Percentiles rank a stretch among this genome's conserved stretches.
These are phyloP conservation scores for Candida arabinofermentans DNA, from an alignment of 805 yeast species.

Conservation along the genomic window DNA sequence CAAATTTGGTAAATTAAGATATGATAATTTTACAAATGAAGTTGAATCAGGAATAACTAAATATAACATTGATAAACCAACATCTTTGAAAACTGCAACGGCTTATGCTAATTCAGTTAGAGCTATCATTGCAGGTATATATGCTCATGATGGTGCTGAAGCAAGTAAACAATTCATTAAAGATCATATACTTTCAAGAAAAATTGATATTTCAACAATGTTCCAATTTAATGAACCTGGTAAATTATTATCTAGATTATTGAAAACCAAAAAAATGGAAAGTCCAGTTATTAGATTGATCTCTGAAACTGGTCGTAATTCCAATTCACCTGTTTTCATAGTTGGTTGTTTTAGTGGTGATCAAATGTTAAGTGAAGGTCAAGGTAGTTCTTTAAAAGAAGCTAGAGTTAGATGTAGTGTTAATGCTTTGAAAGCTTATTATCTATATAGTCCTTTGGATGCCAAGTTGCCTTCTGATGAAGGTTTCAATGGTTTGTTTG, in stretches of 20 bases:
- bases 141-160: constrained; percentile 65
- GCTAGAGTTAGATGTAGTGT: constrained; percentile 92
- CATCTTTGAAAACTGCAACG: constrained; percentile 23
- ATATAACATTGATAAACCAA: constrained; percentile 31
- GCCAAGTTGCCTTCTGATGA: constrained; percentile 60
- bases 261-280: constrained; percentile 69
- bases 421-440: constrained; percentile 86
- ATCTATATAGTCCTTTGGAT: constrained; percentile 79
- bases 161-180: constrained; percentile 65
- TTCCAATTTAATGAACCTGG: constrained; percentile 84
- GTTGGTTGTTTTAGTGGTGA: constrained; percentile 89
- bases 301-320: constrained; percentile 89
- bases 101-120: constrained; percentile 71
- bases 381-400: constrained; percentile 84
- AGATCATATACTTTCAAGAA: constrained; percentile 76
- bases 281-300: constrained; percentile 77
- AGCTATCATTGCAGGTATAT: constrained; percentile 78
- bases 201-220: constrained; percentile 67
- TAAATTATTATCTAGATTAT: constrained; percentile 71
- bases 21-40: constrained; percentile 32
- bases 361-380: constrained; percentile 87
- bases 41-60: constrained; percentile 51
- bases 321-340: constrained; percentile 79
- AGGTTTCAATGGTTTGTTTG: constrained; percentile 32
- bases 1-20: constrained; percentile 69